phyloP scores from a whole-genome alignment of 805 yeast species.

The Ogataea methanolica region DNA sequence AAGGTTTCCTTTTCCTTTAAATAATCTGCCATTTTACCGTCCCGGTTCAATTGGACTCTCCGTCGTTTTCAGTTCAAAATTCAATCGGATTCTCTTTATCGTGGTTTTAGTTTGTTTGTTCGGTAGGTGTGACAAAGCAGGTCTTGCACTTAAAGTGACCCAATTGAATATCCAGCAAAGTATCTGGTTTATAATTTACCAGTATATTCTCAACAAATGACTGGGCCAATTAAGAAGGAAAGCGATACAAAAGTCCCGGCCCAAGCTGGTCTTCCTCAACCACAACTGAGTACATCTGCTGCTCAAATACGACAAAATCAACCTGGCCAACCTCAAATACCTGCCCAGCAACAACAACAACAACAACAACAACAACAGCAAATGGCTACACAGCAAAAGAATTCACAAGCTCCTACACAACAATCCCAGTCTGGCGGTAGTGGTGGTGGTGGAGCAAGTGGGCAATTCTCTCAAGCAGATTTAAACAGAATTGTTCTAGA shows the following conservation, averaged over 20 bases:
- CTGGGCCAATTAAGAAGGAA: slow-evolving; percentile 15
- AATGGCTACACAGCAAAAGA: slow-evolving; percentile 1
- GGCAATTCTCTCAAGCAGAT: slow-evolving; percentile 70
- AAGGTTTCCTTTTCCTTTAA: too few relatives aligned
- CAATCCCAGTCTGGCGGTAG: slow-evolving; percentile 5
- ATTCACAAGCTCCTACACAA: background rate
- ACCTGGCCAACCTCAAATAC: background rate
- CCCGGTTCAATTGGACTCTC: too few relatives aligned
- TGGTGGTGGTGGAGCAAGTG: slow-evolving; percentile 16
- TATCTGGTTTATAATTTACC: background rate
- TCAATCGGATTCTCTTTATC: too few relatives aligned
- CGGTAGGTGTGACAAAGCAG: too few relatives aligned
- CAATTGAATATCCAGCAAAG: too few relatives aligned
- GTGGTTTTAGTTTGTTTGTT: too few relatives aligned
- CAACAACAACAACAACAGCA: slow-evolving; percentile 7
- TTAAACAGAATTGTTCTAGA: slow-evolving; percentile 89
- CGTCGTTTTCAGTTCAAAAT: too few relatives aligned
- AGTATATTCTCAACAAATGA: slow-evolving; percentile 3
- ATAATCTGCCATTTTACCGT: too few relatives aligned
- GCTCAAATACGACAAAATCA: slow-evolving; percentile 8
- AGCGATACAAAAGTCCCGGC: slow-evolving; percentile 5
- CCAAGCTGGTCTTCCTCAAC: slow-evolving; percentile 4
- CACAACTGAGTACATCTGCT: slow-evolving; percentile 2
- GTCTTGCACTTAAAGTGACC: too few relatives aligned
- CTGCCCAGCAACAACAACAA: slow-evolving; percentile 3